Conservation (phyloP, 257 asterid genomes). For the Solanum infundibuliforme region DNA sequence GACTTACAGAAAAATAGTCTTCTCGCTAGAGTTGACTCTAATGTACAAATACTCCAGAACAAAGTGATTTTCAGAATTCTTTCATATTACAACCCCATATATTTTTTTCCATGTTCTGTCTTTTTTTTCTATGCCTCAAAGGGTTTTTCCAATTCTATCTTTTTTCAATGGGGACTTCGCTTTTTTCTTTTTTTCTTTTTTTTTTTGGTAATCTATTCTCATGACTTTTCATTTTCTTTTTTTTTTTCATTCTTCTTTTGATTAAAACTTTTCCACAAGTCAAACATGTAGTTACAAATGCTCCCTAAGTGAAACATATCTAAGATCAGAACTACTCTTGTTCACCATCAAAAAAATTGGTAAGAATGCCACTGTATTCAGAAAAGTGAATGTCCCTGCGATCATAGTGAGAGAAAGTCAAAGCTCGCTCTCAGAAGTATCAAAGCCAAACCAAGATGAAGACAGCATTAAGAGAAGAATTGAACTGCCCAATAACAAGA, state of each 20-base stretch:
- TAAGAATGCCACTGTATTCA: constrained; percentile 44
- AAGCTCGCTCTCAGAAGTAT: constrained; percentile 31
- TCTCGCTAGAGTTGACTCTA: constrained; percentile 26
- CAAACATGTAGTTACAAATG: constrained; percentile 21
- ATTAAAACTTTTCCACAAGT: constrained; percentile 4
- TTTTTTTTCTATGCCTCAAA: neutral
- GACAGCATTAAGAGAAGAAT: neutral
- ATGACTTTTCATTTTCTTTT: neutral
- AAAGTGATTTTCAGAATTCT: neutral
- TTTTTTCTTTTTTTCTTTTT: neutral
- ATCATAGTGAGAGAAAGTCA: constrained; percentile 35
- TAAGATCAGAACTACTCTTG: constrained; percentile 39
- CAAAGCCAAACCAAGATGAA: constrained; percentile 10
- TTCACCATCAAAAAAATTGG: constrained; percentile 47
- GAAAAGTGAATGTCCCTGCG: constrained; percentile 58
- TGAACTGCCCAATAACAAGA: neutral
- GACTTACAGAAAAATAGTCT: constrained; percentile 26
- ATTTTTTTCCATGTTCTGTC: neutral
- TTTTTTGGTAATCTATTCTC: neutral
- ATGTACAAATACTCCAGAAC: neutral
- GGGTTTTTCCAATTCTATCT: neutral
- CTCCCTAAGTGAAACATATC: constrained; percentile 3
- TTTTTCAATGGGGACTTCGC: neutral
- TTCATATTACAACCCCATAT: neutral
- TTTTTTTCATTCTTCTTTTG: neutral